These are phyloP conservation scores for Pleurotus pulmonarius DNA, from an alignment of 768 basidiomycete species.

Conservation along the genomic window DNA sequence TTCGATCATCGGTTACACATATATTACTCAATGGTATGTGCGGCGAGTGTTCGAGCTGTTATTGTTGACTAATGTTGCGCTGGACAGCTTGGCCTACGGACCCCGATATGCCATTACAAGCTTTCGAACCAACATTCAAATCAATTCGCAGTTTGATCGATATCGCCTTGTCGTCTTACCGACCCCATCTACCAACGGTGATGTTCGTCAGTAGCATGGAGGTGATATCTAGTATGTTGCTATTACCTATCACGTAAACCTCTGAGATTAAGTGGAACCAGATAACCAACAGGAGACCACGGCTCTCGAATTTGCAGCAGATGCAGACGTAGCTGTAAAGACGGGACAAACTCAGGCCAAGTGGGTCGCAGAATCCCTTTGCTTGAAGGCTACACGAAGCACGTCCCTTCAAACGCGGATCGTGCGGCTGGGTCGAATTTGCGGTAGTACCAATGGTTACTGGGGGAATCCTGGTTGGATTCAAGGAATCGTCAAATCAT, in stretches of 20 bases:
- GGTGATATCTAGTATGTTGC: slow-evolving; percentile 23
- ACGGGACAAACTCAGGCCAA: background rate
- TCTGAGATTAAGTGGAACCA: background rate
- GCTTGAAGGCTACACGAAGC: slow-evolving; percentile 7
- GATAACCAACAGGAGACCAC: background rate
- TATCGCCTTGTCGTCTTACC: slow-evolving; percentile 24
- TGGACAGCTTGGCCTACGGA: slow-evolving; percentile 29
- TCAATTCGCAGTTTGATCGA: slow-evolving; percentile 27
- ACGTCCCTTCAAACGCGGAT: slow-evolving; percentile 14
- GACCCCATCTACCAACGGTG: slow-evolving; percentile 20
- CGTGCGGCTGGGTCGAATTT: slow-evolving; percentile 32
- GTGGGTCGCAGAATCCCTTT: slow-evolving; percentile 8
- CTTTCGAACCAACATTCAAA: slow-evolving; percentile 24
- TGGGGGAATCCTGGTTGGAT: slow-evolving; percentile 35
- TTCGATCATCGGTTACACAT: slow-evolving; percentile 13
- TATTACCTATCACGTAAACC: background rate
- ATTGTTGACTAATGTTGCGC: background rate
- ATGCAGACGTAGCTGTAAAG: background rate
- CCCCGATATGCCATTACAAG: slow-evolving; percentile 24
- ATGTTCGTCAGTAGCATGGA: slow-evolving; percentile 28
- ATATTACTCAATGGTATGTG: slow-evolving; percentile 28
- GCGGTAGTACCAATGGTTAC: slow-evolving; percentile 24
- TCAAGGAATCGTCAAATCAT: slow-evolving; percentile 25
- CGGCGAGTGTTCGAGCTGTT: background rate
- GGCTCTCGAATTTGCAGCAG: background rate